Evolutionary conservation across 2,329 filamentous ascomycete genomes (phyloP), one percentile per base, ranked within the genome.

Genomic region (Epichloe sp.): DNA sequence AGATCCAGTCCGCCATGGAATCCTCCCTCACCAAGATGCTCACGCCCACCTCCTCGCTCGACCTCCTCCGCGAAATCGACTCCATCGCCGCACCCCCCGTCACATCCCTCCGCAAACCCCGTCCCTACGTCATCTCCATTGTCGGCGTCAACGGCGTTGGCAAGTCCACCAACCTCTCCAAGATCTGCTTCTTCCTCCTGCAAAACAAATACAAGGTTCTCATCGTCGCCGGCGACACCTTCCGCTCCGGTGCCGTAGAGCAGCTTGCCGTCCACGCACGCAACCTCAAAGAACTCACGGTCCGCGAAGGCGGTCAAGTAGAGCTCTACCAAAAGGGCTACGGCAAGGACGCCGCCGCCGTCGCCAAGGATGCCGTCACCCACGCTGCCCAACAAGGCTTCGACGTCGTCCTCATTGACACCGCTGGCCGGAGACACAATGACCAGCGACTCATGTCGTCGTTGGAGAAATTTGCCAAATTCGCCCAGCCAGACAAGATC

Each of bases 131-230:
- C 61, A 94, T 98, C 65, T 96, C 89, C 52, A 95, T 98, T 55
- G 93, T 98, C 43, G 93, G 93, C 55, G 93, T 98, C 64, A 98
- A 98, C 66, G 93, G 93, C 50, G 93, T 98, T 38, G 93, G 93
- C 63, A 98, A 98, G 72, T 96, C 90, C 15, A 98, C 93, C 49
- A 97, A 96, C 65, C 76, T 98, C 38, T 91, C 88, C 67, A 98
- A 98, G 69, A 95, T 98, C 58, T 95, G 90, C 68, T 98, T 93
- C 71, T 98, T 98, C 72, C 76, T 98, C 38, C 76, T 98, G 35
- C 91, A 98, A 68, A 98, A 98, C 74, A 90, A 94, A 65, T 94
- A 95, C 74, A 86, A 86, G 63, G 89, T 98, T 15, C 78, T 98
- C 52, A 88, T 98, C 58, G 91, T 88, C 14, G 91, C 93, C 10